A percentile compares a stretch with the other conserved stretches of the same genome.
Conservation (phyloP, 352 stramenopile genomes). For the Halophytophthora batemanensis region DNA sequence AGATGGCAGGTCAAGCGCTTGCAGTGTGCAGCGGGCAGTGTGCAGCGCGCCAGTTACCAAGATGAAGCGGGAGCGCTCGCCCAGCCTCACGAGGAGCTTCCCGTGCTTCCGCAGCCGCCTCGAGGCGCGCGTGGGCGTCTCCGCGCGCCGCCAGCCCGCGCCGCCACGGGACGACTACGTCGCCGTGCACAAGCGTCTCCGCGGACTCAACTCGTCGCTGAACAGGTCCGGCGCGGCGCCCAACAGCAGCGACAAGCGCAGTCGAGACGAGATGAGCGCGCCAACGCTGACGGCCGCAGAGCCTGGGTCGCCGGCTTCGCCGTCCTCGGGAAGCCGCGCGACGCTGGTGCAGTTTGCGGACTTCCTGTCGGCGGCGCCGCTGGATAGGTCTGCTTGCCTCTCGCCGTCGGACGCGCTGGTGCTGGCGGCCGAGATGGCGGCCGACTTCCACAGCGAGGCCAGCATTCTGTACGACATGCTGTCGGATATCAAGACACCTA, state of each 20-base stretch:
- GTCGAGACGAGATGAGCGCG: conserved; percentile 2
- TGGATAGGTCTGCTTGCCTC: conserved; percentile 32
- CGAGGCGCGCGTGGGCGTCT: conserved; percentile 18
- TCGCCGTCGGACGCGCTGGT: conserved; percentile 39
- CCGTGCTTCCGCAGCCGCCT: conserved; percentile 21
- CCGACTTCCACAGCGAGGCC: conserved; percentile 61
- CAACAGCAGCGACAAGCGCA: conserved; percentile 7
- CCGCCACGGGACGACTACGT: conserved; percentile 23
- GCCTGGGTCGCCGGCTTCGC: conserved; percentile 15
- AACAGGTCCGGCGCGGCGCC: conserved; percentile 8
- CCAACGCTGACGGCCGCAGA: conserved; percentile 2
- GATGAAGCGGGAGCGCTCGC: conserved; percentile 52
- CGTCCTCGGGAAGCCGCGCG: conserved; percentile 4
- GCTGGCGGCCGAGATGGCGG: conserved; percentile 53
- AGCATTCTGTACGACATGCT: conserved; percentile 70
- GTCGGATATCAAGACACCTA: conserved; percentile 53
- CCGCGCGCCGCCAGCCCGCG: conserved; percentile 7
- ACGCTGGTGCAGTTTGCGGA: conserved; percentile 27
- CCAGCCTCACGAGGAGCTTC: conserved; percentile 20
- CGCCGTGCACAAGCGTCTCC: conserved; percentile 45
- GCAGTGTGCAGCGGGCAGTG: no score
- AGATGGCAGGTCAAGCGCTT: no score
- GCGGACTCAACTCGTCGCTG: conserved; percentile 17
- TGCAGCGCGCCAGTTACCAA: conserved; percentile 1
- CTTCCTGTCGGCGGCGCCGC: conserved; percentile 31